Base-by-base conservation (phyloP, 192 early-diverging fungal species). In the Linnemannia elongata region DNA sequence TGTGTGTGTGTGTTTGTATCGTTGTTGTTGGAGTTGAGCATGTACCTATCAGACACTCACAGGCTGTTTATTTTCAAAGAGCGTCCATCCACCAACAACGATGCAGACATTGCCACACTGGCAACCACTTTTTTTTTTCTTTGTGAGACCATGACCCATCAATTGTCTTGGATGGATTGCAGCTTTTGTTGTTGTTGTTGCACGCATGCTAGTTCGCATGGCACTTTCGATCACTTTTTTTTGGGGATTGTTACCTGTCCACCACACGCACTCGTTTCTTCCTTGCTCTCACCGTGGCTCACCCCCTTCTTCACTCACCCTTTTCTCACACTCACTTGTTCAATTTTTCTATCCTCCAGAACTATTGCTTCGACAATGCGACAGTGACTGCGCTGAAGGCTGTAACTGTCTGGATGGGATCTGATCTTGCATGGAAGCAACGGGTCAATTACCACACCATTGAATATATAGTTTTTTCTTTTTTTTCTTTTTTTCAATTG, bases 371-470 rank as follows among this genome's bases (percentile, higher is more conserved):
- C 60, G 60, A 45, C 44, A 45, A 12, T 45, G 12, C 44, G 44
- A 45, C 44, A 15, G 13, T 13, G 44, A 66, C 30, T 66, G 60
- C 12, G 60, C 27, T 66, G 60, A 66, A 66, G 60, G 30, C 60
- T 66, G 55, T 57, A 57, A 57, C 44, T 52, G 49, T 6, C 18
- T 22, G 55, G 55, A 57, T 57, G 30, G 60, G 60, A 66, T 66
- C 60, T 66, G 60, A 66, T 66, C 60, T 66, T 15, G 60, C 60
- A 66, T 66, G 60, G 60, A 66, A 66, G 60, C 30, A 35, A 35
- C 27, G 13, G 27, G 10, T 13, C 27, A 66, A 66, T 35, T 66
- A 66, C 30, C 27, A 66, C 8, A 30, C 9, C 6, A 66, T 66
- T 66, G 27, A 66, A 12, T 66, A 66, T 8, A 30, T 4, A 27